Evolutionary conservation across 78 protist genomes (phyloP), one percentile per base, ranked within the genome.

Genomic region (Speleostelium caveatum): DNA sequence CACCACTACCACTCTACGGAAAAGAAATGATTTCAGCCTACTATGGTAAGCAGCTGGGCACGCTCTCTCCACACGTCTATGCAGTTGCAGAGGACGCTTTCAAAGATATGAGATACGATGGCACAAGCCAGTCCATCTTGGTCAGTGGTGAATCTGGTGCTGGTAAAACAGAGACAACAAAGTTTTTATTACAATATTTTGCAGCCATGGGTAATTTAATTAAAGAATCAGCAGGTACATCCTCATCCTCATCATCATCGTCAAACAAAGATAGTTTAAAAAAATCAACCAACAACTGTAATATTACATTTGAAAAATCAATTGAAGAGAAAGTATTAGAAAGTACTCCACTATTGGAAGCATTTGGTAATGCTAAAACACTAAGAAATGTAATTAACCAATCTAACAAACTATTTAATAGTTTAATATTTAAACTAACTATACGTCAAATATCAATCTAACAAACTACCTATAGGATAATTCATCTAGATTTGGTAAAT

Each of bases 341-440:
- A 62, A 69, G 92, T 39, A 97, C 95, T 49, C 99, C 97, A 32
- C 59, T 97, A 24, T 76, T 97, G 16, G 99, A 97, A 75, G 95
- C 99, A 28, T 97, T 97, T 60, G 99, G 98, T 36, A 98, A 98
- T 93, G 98, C 99, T 17, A 95, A 94, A 92, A 98, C 99, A 22
- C 7, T 93, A 36, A 93, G 98, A 42, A 98, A 98, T 94, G 94
- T 80, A 80, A 45, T 19, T 53, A 51, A 2, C 5, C 32, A 33
- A 19, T 22, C 12, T n/a, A 36, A 22, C 10, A 71, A 45, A 2
- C 36, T 56, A 33, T 19, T 63, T 5, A 63, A 36, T 22, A 55
- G 12, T 21, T 2, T 2, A 19, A 96, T 87, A 96, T 96, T 79
- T 93, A 96, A 30, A 91, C 94, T 1, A 88, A 97, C 74, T 39